phyloP scores from a whole-genome alignment of 306 rosid species.

The Fragaria ananassa region DNA sequence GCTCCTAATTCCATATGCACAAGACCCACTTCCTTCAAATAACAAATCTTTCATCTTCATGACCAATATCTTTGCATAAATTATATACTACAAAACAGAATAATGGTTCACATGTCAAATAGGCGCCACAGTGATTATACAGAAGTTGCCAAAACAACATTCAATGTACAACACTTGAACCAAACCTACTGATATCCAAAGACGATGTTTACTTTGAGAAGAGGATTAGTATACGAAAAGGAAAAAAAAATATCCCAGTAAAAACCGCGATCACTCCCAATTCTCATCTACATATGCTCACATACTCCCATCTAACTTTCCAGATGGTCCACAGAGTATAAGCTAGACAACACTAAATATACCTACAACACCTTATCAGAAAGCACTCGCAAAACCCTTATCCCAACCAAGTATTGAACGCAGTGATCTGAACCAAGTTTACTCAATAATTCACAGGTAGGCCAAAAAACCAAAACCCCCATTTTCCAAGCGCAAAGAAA shows the following conservation, averaged over 20 bases:
- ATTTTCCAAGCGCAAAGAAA: background rate
- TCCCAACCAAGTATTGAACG: background rate
- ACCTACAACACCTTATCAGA: background rate
- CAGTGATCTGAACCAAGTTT: background rate
- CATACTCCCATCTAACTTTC: background rate
- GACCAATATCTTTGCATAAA: conserved; percentile 84
- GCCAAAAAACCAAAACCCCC: background rate
- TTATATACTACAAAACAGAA: conserved; percentile 61
- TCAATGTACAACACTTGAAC: background rate
- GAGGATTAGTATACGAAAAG: background rate
- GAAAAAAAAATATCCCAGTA: background rate
- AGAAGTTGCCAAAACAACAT: background rate
- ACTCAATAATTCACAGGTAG: background rate
- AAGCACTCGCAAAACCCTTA: background rate
- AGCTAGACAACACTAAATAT: background rate
- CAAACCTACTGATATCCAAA: background rate
- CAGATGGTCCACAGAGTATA: background rate
- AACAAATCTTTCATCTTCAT: conserved; percentile 56
- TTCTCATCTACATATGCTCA: background rate
- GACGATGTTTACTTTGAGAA: background rate
- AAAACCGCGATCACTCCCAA: background rate
- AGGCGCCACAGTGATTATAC: background rate
- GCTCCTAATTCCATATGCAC: conserved; percentile 45
- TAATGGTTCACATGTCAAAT: background rate
- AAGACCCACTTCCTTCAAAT: conserved; percentile 36